A percentile compares a stretch with the other conserved stretches of the same genome.
Conservation (phyloP, 768 basidiomycete genomes). For the Serendipita sp. region DNA sequence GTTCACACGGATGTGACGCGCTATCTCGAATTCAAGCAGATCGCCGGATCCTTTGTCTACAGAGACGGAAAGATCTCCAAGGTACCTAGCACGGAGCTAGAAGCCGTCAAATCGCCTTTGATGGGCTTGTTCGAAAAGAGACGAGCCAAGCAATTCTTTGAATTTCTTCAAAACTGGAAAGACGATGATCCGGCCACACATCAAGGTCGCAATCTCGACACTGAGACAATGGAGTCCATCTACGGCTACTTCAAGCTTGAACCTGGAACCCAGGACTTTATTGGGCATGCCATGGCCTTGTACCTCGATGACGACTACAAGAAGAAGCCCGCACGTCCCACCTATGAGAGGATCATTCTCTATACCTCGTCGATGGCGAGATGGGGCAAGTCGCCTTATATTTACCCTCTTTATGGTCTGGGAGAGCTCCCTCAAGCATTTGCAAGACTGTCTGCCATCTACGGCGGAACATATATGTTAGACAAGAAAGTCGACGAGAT, state of each 20-base stretch:
- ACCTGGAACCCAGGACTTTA: constrained; percentile 94
- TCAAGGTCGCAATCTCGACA: constrained; percentile 88
- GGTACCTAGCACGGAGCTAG: constrained; percentile 94
- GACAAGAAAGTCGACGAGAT: constrained; percentile 89
- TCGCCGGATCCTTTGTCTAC: constrained; percentile 95
- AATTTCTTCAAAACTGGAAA: constrained; percentile 89
- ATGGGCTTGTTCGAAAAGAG: constrained; percentile 99
- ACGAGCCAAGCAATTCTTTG: constrained; percentile 96
- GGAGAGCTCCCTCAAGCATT: constrained; percentile 98
- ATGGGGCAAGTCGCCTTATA: constrained; percentile 98
- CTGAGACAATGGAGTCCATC: constrained; percentile 80
- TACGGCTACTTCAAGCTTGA: constrained; percentile 97
- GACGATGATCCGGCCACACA: constrained; percentile 94
- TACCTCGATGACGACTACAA: constrained; percentile 98
- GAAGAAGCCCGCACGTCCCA: constrained; percentile 72
- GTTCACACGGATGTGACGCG: constrained; percentile 98
- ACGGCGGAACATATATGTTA: constrained; percentile 99
- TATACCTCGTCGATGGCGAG: constrained; percentile 99
- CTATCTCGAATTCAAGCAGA: constrained; percentile 99
- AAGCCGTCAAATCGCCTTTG: constrained; percentile 84
- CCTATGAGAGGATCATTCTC: constrained; percentile 89
- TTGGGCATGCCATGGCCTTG: constrained; percentile 98
- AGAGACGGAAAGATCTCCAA: constrained; percentile 94
- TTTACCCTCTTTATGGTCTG: constrained; percentile 96
- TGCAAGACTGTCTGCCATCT: constrained; percentile 93